Base-by-base conservation (phyloP, 345 rosid species). In the Streptanthus diversifolius region DNA sequence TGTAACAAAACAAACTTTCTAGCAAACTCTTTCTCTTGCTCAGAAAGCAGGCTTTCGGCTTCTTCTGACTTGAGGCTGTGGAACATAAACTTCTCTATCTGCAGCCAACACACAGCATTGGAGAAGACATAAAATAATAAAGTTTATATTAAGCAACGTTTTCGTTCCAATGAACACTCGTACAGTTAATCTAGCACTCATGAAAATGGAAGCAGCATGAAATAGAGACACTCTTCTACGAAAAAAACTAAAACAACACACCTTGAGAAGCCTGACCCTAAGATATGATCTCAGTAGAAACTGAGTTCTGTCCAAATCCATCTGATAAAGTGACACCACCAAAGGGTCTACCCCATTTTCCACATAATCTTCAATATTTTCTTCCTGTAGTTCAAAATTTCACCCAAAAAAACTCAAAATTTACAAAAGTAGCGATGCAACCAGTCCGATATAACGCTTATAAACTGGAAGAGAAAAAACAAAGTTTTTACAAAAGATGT, bases 261-360 rank as follows among this genome's bases (percentile, higher is more conserved):
- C 97, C 97, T 91, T 95, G 66, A 84, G 91, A 13, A 91, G 87
- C 62, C 96, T 85, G 61, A 88, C 82, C 11, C 99, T 86, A 36
- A 95, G 91, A 83, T 91, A 95, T 0, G 98, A 95, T 81, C 99
- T 82, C 79, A 91, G 72, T 61, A 91, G 75, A 80, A 83, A 95
- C 78, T 91, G 97, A 3, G 87, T 79, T 77, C 96, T 80, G 19
- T 95, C 96, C 60, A 91, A 49, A 70, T 95, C 96, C 96, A 88
- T 88, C 77, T 87, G 92, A 77, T 95, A 91, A 36, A 95, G 89
- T 4, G 97, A 95, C 11, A 84, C 84, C 1, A 86, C 81, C 14
- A 90, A 81, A 37, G 93, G 95, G 77, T 88, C 96, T 5, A n/a
- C 41, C 3, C 65, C 72, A 66, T 61, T 35, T 40, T 49, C 25